Conservation (phyloP, 106 monocot genomes). For the Cymbidium sinense region DNA sequence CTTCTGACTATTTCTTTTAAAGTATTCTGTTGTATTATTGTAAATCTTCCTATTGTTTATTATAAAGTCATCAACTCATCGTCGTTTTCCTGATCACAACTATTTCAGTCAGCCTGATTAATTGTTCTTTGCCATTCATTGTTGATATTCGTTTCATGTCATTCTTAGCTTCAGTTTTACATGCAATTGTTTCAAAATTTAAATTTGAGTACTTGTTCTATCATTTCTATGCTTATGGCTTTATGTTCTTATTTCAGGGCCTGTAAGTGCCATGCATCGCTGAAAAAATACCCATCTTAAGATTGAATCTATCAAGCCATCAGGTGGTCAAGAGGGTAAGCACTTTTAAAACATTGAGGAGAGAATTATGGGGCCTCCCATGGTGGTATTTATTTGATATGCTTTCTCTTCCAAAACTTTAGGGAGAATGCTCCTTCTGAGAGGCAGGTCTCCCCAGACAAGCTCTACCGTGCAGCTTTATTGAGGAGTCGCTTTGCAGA, state of each 20-base stretch:
- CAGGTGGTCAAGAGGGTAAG: conserved; percentile 61
- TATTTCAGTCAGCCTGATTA: neutral
- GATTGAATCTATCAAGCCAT: conserved; percentile 15
- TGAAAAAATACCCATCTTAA: conserved; percentile 24
- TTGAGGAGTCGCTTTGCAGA: conserved; percentile 89
- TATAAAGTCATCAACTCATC: neutral
- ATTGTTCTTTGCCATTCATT: neutral
- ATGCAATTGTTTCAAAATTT: neutral
- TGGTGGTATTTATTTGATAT: conserved; percentile 20
- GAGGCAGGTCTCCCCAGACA: conserved; percentile 88
- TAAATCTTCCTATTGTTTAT: too few relatives aligned
- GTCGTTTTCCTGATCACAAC: neutral
- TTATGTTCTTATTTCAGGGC: neutral
- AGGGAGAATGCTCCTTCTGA: conserved; percentile 86
- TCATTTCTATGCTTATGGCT: neutral
- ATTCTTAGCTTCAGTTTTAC: neutral
- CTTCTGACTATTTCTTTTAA: neutral
- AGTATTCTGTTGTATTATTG: neutral
- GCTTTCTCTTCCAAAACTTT: conserved; percentile 36
- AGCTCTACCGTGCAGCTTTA: conserved; percentile 72
- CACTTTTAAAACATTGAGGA: conserved; percentile 21
- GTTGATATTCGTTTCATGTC: neutral
- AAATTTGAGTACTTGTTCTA: neutral
- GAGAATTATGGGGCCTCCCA: conserved; percentile 20
- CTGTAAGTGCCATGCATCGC: neutral